Conservation (phyloP, 108 stramenopile genomes). For the Pinguiococcus pyrenoidosus region DNA sequence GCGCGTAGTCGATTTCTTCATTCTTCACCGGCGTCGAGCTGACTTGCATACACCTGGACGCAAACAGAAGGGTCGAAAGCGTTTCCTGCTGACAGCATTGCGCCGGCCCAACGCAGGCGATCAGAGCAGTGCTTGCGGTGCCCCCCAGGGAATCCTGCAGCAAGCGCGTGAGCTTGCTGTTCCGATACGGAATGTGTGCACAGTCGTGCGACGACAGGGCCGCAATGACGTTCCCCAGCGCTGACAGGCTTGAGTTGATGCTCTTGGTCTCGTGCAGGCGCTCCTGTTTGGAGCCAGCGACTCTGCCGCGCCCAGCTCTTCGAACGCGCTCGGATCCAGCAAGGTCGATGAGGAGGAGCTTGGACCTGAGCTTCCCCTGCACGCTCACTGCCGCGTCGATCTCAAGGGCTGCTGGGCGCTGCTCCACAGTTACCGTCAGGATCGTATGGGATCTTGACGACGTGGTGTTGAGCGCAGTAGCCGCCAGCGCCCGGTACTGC, state of each 20-base stretch:
- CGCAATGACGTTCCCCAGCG: conserved; percentile 33
- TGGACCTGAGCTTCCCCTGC: too few relatives aligned
- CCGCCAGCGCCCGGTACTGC: too few relatives aligned
- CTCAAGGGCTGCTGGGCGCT: too few relatives aligned
- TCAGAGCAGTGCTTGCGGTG: conserved; percentile 9
- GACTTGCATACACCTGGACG: conserved; percentile 17
- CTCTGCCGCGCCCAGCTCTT: not conserved
- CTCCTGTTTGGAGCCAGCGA: not conserved
- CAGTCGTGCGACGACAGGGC: not conserved
- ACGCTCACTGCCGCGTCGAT: too few relatives aligned
- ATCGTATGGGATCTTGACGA: too few relatives aligned
- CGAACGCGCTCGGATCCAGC: conserved; percentile 18
- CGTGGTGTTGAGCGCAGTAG: too few relatives aligned
- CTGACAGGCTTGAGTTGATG: conserved; percentile 22
- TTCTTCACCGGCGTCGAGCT: conserved; percentile 2
- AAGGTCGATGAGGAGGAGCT: conserved; percentile 14
- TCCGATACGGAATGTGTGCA: conserved; percentile 18
- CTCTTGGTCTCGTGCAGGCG: conserved; percentile 16
- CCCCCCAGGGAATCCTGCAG: conserved; percentile 21
- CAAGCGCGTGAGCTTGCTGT: conserved; percentile 24
- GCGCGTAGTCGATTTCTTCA: conserved; percentile 18
- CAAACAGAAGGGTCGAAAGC: conserved; percentile 16
- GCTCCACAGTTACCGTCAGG: too few relatives aligned
- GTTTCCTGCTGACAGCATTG: conserved; percentile 4
- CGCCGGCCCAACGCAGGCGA: conserved; percentile 15